Evolutionary conservation across 768 basidiomycete species (phyloP).

Genomic region (Suillus subaureus): DNA sequence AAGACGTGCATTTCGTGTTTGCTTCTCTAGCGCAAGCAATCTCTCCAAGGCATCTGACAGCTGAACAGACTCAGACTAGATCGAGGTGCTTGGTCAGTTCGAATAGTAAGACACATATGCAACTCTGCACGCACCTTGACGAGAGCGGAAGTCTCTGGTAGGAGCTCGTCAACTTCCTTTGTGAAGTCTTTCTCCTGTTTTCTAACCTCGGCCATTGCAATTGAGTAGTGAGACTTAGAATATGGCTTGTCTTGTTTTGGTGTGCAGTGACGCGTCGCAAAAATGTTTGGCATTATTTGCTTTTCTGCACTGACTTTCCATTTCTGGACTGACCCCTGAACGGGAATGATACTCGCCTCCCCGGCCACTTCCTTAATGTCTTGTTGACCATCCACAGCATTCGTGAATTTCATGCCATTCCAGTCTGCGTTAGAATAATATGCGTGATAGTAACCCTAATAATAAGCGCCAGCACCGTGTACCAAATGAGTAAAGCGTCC

Average conservation of each 20-base stretch:
- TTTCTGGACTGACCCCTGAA: slow-evolving; percentile 27
- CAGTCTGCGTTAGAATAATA: slow-evolving; percentile 37
- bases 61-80: slow-evolving; percentile 81
- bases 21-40: slow-evolving; percentile 88
- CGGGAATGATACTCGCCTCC: background rate
- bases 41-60: slow-evolving; percentile 89
- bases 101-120: slow-evolving; percentile 10
- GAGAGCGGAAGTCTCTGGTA: slow-evolving; percentile 67
- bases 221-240: slow-evolving; percentile 41
- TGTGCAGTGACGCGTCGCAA: slow-evolving; percentile 64
- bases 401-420: slow-evolving; percentile 24
- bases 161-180: slow-evolving; percentile 73
- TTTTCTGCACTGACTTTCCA: slow-evolving; percentile 13
- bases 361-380: background rate
- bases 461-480: slow-evolving; percentile 47
- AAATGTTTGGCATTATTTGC: slow-evolving; percentile 48
- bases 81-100: slow-evolving; percentile 17
- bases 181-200: slow-evolving; percentile 89
- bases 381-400: slow-evolving; percentile 8
- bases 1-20: slow-evolving; percentile 83
- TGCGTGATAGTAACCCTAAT: slow-evolving; percentile 44
- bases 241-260: slow-evolving; percentile 36
- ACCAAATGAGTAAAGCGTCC: slow-evolving; percentile 45
- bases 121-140: slow-evolving; percentile 63
- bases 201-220: slow-evolving; percentile 76